These are phyloP conservation scores for Pichia sp. DNA, from an alignment of 1,139 yeast genomes.

Conservation along the genomic window DNA sequence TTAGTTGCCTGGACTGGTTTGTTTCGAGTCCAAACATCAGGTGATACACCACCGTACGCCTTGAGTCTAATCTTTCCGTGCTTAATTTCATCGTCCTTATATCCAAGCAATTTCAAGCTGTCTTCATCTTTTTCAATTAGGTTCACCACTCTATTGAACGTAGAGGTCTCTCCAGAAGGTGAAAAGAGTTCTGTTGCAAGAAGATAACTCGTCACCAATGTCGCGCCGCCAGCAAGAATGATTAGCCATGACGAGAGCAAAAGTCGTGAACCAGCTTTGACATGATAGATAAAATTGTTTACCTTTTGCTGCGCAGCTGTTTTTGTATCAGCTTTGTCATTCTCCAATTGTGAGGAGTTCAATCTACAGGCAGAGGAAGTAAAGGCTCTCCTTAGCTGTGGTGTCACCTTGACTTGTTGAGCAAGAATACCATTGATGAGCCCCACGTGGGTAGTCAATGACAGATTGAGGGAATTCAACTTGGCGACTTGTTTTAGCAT, in stretches of 20 bases:
- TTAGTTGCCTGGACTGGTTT: conserved; percentile 53
- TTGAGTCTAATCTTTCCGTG: conserved; percentile 44
- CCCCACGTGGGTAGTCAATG: too few species aligned
- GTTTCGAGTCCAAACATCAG: conserved; percentile 80
- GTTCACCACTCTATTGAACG: conserved; percentile 80
- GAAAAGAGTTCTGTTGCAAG: conserved; percentile 71
- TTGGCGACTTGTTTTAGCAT: too few species aligned
- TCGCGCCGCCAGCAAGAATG: conserved; percentile 60
- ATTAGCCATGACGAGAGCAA: conserved; percentile 56
- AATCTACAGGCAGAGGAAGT: too few species aligned
- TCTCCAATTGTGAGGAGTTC: too few species aligned
- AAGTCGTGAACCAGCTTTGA: conserved; percentile 54
- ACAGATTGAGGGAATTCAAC: too few species aligned
- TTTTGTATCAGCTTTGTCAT: too few species aligned
- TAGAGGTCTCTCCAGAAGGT: conserved; percentile 87
- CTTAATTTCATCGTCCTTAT: conserved; percentile 31
- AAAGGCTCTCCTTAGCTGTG: too few species aligned
- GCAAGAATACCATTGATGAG: too few species aligned
- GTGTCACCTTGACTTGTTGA: too few species aligned
- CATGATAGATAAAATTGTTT: conserved; percentile 26
- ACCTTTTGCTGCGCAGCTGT: conserved; percentile 14
- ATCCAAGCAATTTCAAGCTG: conserved; percentile 52
- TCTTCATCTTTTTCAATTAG: conserved; percentile 61
- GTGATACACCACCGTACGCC: conserved; percentile 71
- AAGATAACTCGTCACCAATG: conserved; percentile 65